These are phyloP conservation scores for Neoboletus brunneissimus DNA, from an alignment of 768 basidiomycete genomes.

Conservation along the genomic window DNA sequence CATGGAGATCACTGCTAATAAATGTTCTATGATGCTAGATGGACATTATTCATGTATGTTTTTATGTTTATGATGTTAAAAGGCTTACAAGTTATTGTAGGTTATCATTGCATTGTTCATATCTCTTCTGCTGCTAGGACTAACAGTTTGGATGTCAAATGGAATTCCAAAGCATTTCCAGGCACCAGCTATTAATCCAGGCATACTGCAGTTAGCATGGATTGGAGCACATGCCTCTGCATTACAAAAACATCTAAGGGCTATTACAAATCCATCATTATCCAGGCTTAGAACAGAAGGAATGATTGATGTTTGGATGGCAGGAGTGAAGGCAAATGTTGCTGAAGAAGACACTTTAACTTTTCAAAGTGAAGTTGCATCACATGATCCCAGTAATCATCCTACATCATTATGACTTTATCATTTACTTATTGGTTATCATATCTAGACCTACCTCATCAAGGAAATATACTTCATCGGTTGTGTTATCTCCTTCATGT, in stretches of 20 bases:
- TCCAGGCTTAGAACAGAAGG: not conserved
- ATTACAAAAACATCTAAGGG: not conserved
- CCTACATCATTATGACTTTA: not conserved
- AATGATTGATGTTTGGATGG: not conserved
- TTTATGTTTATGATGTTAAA: not conserved
- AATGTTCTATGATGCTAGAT: not conserved
- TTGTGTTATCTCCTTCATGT: not conserved
- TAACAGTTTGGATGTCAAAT: not conserved
- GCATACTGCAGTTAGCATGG: not conserved
- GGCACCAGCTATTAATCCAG: not conserved
- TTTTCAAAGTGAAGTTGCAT: not conserved
- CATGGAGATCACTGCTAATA: not conserved
- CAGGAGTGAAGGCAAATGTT: not conserved
- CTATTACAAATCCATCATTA: not conserved
- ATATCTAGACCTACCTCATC: not conserved
- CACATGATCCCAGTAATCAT: not conserved
- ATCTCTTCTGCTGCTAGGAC: not conserved
- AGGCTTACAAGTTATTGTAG: not conserved
- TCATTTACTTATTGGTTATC: not conserved
- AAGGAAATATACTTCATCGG: not conserved
- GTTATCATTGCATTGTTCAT: not conserved
- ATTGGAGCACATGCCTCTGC: not conserved
- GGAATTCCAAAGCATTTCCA: not conserved
- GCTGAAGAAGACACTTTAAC: not conserved
- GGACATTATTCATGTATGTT: not conserved